phyloP scores from a whole-genome alignment of 2,329 filamentous ascomycete species.

The Ophioceras dolichostomum region DNA sequence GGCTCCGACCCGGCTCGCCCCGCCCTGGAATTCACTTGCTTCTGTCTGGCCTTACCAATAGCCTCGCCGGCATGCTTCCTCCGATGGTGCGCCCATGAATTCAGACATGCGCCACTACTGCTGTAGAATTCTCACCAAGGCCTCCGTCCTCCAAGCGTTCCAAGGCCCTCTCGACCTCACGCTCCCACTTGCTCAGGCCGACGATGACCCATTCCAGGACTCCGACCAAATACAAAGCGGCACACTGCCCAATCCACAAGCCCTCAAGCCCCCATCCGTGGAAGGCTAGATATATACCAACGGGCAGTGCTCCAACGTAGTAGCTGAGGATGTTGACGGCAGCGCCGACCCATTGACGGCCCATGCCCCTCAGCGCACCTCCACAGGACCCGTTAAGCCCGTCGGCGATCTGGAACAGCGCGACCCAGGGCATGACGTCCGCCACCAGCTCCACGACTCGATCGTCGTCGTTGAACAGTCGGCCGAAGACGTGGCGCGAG shows the following conservation, averaged over 20 bases:
- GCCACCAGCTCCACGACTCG: slow-evolving; percentile 61
- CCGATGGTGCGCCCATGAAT: too few species aligned
- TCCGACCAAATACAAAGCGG: slow-evolving; percentile 71
- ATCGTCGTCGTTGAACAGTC: slow-evolving; percentile 70
- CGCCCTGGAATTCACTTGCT: too few species aligned
- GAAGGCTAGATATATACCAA: slow-evolving; percentile 77
- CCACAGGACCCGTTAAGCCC: slow-evolving; percentile 79
- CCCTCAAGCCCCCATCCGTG: slow-evolving; percentile 74
- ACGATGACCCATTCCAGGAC: slow-evolving; percentile 70
- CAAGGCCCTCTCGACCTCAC: slow-evolving; percentile 59
- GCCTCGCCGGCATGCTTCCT: too few species aligned
- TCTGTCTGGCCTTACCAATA: too few species aligned
- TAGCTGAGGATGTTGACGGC: slow-evolving; percentile 73
- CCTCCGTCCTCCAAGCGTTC: slow-evolving; percentile 49
- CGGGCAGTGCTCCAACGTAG: slow-evolving; percentile 67
- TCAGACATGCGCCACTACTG: too few species aligned
- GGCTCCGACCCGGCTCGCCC: too few species aligned
- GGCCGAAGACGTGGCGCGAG: slow-evolving; percentile 60
- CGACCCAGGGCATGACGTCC: slow-evolving; percentile 73
- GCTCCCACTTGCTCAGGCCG: slow-evolving; percentile 63
- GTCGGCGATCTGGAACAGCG: slow-evolving; percentile 82
- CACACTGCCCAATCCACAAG: slow-evolving; percentile 74
- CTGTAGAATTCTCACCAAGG: too few species aligned
- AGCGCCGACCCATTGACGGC: slow-evolving; percentile 73
- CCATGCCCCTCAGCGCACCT: slow-evolving; percentile 71